These are phyloP conservation scores for Vanrija humicola DNA, from an alignment of 1,284 basidiomycete genomes.

Conservation along the genomic window DNA sequence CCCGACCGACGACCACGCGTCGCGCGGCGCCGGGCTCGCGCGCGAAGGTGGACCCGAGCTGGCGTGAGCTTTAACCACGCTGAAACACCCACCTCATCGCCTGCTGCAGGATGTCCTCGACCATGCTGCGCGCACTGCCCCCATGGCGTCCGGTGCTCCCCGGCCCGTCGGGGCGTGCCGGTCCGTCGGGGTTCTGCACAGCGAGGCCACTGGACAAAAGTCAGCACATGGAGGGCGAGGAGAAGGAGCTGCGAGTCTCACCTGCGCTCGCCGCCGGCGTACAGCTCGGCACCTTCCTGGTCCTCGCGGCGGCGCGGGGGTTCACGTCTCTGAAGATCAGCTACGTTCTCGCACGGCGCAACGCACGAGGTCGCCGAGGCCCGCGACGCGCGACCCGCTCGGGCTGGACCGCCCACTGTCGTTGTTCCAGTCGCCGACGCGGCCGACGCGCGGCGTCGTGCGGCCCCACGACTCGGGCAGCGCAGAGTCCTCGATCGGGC, in stretches of 20 bases:
- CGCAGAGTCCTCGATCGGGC: too few relatives aligned
- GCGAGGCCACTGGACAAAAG: conserved; percentile 67
- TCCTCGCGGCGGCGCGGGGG: conserved; percentile 35
- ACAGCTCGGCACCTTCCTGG: conserved; percentile 54
- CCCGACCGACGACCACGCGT: conserved; percentile 64
- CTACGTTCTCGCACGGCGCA: conserved; percentile 70
- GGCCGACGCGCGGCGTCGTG: too few relatives aligned
- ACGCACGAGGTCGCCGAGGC: too few relatives aligned
- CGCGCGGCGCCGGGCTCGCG: conserved; percentile 16
- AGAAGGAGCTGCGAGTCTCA: background rate
- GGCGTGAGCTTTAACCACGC: conserved; percentile 8
- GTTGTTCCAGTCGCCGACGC: too few relatives aligned
- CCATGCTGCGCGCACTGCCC: conserved; percentile 54
- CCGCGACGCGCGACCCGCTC: background rate
- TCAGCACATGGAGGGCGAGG: background rate
- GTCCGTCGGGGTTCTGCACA: conserved; percentile 73
- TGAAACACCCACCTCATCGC: conserved; percentile 67
- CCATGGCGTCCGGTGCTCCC: background rate
- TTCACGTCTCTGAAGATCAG: background rate
- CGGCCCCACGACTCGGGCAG: too few relatives aligned
- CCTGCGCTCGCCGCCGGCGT: conserved; percentile 70
- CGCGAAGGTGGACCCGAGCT: conserved; percentile 24
- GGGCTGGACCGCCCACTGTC: background rate
- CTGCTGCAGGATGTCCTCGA: conserved; percentile 74
- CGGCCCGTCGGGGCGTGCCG: conserved; percentile 11